Evolutionary conservation across 805 yeast genomes (phyloP).

Genomic region (Saturnispora saitoi): DNA sequence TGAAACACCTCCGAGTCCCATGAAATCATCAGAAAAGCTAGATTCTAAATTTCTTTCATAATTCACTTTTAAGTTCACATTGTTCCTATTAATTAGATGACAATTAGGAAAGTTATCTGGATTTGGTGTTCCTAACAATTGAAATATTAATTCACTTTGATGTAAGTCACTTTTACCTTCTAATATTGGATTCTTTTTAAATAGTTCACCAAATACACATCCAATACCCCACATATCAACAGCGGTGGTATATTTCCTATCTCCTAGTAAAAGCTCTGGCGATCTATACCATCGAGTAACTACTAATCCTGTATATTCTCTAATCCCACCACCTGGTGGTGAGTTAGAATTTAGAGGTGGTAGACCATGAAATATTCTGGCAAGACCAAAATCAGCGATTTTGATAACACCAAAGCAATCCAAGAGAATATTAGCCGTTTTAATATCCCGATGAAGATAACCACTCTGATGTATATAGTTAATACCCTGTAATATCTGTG

Average conservation of each 20-base stretch:
- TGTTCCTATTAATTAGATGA: constrained; percentile 47
- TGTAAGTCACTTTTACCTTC: constrained; percentile 82
- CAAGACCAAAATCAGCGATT: constrained; percentile 94
- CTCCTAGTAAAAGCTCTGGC: constrained; percentile 86
- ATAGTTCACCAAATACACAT: constrained; percentile 90
- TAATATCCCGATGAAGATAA: constrained; percentile 81
- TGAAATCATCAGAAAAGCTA: constrained; percentile 34
- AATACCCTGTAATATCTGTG: constrained; percentile 71
- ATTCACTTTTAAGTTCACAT: constrained; percentile 28
- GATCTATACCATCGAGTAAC: constrained; percentile 98
- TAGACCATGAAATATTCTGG: constrained; percentile 46
- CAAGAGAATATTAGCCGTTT: constrained; percentile 88
- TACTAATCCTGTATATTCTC: constrained; percentile 54
- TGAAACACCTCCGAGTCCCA: constrained; percentile 37
- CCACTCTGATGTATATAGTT: constrained; percentile 63
- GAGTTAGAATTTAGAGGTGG: constrained; percentile 19
- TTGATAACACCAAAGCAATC: constrained; percentile 71
- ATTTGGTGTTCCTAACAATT: constrained; percentile 73
- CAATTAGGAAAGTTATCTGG: constrained; percentile 54
- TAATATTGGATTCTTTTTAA: constrained; percentile 69
- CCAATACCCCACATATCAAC: constrained; percentile 98
- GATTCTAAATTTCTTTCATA: constrained; percentile 36
- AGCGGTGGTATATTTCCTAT: constrained; percentile 80
- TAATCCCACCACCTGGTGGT: constrained; percentile 46
- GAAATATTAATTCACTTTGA: constrained; percentile 77